Evolutionary conservation across 345 rosid genomes (phyloP).

Genomic region (Euclidium syriacum): DNA sequence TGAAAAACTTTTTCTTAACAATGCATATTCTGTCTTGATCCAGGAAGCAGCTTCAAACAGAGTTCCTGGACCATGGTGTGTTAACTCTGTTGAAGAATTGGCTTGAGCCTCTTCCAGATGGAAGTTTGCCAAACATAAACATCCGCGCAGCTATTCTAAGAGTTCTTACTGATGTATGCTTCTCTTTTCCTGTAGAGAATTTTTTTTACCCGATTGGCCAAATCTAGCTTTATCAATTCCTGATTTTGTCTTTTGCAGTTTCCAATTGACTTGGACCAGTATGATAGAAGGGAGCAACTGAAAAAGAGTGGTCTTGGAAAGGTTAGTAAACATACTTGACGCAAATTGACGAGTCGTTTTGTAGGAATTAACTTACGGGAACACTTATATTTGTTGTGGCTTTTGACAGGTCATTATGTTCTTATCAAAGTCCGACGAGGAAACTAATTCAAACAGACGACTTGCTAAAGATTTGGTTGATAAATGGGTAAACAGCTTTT

Average conservation of each 20-base stretch:
- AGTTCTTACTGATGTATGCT: conserved; percentile 71
- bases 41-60: conserved; percentile 97
- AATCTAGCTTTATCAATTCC: neutral
- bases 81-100: conserved; percentile 78
- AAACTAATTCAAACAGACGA: conserved; percentile 82
- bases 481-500: conserved; percentile 67
- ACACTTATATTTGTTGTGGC: conserved; percentile 2
- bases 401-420: conserved; percentile 84
- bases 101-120: conserved; percentile 99
- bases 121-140: conserved; percentile 92
- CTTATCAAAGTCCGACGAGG: conserved; percentile 96
- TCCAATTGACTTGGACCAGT: conserved; percentile 93
- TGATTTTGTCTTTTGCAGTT: conserved; percentile 48
- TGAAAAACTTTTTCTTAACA: neutral
- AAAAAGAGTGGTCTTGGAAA: conserved; percentile 97
- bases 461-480: conserved; percentile 98
- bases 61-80: conserved; percentile 94
- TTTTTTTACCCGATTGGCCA: neutral
- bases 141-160: conserved; percentile 83
- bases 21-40: neutral
- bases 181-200: neutral
- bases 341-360: neutral
- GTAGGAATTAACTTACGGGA: neutral
- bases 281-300: conserved; percentile 87
- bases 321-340: conserved; percentile 38